Conservation (phyloP, 2,329 filamentous ascomycete species). For the Aspergillus tanneri region DNA sequence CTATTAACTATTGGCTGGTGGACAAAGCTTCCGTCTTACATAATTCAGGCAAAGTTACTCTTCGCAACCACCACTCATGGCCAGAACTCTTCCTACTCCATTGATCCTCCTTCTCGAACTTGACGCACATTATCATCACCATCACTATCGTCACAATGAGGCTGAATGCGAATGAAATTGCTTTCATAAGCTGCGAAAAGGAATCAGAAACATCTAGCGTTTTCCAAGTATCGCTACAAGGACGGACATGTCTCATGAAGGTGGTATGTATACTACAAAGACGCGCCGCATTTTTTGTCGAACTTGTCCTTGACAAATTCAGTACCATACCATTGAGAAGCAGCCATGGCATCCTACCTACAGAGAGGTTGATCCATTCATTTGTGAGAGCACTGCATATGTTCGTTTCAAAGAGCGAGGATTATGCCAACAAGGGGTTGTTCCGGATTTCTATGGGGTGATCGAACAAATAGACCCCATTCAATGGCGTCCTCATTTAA, state of each 20-base stretch:
- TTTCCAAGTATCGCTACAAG: background rate
- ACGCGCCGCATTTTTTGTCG: background rate
- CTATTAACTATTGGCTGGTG: too few species aligned
- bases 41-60: too few species aligned
- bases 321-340: too few species aligned
- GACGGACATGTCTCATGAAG: background rate
- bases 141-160: too few species aligned
- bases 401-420: conserved; percentile 16
- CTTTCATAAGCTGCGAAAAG: too few species aligned
- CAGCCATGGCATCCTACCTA: conserved; percentile 9
- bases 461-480: conserved; percentile 12
- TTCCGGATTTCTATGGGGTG: conserved; percentile 19
- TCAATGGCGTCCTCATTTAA: conserved; percentile 1
- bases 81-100: too few species aligned
- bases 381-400: conserved; percentile 19
- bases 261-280: background rate
- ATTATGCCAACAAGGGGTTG: conserved; percentile 14
- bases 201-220: background rate
- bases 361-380: conserved; percentile 16
- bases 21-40: too few species aligned
- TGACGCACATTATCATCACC: too few species aligned
- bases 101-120: too few species aligned
- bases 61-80: too few species aligned
- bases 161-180: too few species aligned
- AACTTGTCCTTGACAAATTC: too few species aligned